Evolutionary conservation across 2,329 filamentous ascomycete species (phyloP), one percentile per base, ranked within the genome.

Genomic region (Chaetomiaceae sp.): DNA sequence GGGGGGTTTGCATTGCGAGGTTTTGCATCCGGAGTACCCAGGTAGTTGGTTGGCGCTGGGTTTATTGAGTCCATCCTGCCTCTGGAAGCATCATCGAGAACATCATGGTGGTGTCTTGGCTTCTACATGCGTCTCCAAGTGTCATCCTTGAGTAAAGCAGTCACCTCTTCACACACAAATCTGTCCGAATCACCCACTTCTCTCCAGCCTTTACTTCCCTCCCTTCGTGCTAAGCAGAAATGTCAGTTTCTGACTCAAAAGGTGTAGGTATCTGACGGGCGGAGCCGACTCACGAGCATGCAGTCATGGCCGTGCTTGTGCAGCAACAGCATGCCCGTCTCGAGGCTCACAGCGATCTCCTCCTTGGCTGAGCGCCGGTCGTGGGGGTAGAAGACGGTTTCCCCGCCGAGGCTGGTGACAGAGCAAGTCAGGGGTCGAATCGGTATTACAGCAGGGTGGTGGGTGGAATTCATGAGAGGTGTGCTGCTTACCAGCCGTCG

Each of bases 221-320:
- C 0, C 90, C 90, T 68, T 96, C 90, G 67, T 96, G 91, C 78
- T 82, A 16, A 20, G 9, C 4, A 21, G 10, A 25, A n/a, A 21
- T 14, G 27, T 21, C 21, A 41, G 20, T 16, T 12, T n/a, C n/a
- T n/a, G n/a, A n/a, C n/a, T n/a, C n/a, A n/a, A n/a, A n/a, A n/a
- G n/a, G n/a, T n/a, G n/a, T n/a, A n/a, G n/a, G n/a, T n/a, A n/a
- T n/a, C n/a, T n/a, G n/a, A n/a, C n/a, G n/a, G n/a, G n/a, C n/a
- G n/a, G n/a, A n/a, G n/a, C n/a, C n/a, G 30, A 72, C 76, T 67
- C 63, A 83, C 80, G 63, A 96, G 70, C 72, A 96, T 79, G 69
- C 92, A 96, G 56, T 92, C 86, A 58, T 89, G 81, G 0, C 92
- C 91, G 69, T 96, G 92, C 56, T 87, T 87, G 68, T 96, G 92